Conservation (phyloP, 306 rosid species). For the Hippophae gyantsensis region DNA sequence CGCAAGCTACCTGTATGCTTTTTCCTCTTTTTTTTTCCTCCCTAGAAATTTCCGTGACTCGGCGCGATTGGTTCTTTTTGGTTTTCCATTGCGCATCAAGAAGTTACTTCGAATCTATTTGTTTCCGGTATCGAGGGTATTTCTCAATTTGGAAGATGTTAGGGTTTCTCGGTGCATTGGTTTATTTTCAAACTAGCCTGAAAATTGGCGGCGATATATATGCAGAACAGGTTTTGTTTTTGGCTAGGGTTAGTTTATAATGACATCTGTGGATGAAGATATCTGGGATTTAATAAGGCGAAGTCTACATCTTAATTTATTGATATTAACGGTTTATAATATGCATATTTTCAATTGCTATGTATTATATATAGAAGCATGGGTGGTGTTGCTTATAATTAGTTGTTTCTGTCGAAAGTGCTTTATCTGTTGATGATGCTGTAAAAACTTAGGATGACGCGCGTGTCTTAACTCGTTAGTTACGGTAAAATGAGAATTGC, state of each 20-base stretch:
- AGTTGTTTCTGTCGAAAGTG: not conserved
- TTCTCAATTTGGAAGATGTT: not conserved
- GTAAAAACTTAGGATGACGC: not conserved
- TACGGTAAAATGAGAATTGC: not conserved
- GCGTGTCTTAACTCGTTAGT: not conserved
- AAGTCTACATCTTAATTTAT: not conserved
- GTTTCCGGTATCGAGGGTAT: not conserved
- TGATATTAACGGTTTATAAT: not conserved
- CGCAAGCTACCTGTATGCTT: not conserved
- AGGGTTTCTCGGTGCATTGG: not conserved
- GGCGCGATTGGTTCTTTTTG: not conserved
- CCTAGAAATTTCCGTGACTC: not conserved
- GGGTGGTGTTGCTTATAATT: not conserved
- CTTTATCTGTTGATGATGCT: not conserved
- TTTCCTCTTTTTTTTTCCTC: not conserved
- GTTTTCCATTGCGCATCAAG: not conserved
- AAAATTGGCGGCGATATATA: not conserved
- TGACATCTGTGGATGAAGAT: not conserved
- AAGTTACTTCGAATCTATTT: not conserved
- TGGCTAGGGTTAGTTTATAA: not conserved
- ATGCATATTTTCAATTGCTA: not conserved
- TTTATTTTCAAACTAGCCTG: not conserved
- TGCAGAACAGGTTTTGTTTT: not conserved
- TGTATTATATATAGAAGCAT: not conserved
- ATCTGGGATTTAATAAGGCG: not conserved